A percentile compares a stretch with the other conserved stretches of the same genome.
These are phyloP conservation scores for Botryosphaeria agaves DNA, from an alignment of 2,329 filamentous ascomycete genomes.

Conservation along the genomic window DNA sequence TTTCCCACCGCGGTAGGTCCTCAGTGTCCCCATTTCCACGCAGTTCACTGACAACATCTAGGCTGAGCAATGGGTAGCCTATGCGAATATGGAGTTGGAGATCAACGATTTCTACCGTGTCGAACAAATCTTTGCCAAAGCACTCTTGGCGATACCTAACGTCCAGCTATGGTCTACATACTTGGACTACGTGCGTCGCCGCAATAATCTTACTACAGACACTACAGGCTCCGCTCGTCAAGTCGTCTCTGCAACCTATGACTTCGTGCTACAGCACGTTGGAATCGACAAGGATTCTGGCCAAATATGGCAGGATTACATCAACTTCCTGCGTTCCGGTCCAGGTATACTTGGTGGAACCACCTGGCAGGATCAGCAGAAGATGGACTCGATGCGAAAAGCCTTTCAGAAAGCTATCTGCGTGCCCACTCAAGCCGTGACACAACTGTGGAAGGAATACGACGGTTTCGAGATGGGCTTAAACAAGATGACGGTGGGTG, in stretches of 20 bases:
- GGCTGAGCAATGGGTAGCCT: conserved; percentile 85
- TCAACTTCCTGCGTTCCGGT: conserved; percentile 78
- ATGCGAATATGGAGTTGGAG: conserved; percentile 77
- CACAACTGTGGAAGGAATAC: conserved; percentile 90
- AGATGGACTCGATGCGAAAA: conserved; percentile 86
- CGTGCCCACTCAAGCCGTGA: conserved; percentile 69
- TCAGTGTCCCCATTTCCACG: conserved; percentile 4
- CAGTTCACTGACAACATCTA: conserved; percentile 19
- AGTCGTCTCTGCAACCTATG: conserved; percentile 72
- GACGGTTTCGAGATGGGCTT: conserved; percentile 88
- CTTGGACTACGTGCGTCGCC: conserved; percentile 82
- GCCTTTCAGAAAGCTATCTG: conserved; percentile 82
- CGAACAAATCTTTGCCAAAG: conserved; percentile 68
- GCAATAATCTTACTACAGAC: conserved; percentile 75
- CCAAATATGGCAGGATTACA: conserved; percentile 83
- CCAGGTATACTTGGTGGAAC: conserved; percentile 74
- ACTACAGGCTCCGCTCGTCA: conserved; percentile 57
- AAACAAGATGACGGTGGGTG: conserved; percentile 72
- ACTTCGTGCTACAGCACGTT: conserved; percentile 78
- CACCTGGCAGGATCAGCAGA: conserved; percentile 93
- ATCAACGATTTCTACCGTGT: conserved; percentile 66
- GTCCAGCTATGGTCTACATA: conserved; percentile 86
- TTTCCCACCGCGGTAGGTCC: conserved; percentile 80
- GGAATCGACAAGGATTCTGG: conserved; percentile 86
- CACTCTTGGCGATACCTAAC: conserved; percentile 61